These are phyloP conservation scores for Phylloboletellus chloephorus DNA, from an alignment of 1,284 basidiomycete genomes.

Conservation along the genomic window DNA sequence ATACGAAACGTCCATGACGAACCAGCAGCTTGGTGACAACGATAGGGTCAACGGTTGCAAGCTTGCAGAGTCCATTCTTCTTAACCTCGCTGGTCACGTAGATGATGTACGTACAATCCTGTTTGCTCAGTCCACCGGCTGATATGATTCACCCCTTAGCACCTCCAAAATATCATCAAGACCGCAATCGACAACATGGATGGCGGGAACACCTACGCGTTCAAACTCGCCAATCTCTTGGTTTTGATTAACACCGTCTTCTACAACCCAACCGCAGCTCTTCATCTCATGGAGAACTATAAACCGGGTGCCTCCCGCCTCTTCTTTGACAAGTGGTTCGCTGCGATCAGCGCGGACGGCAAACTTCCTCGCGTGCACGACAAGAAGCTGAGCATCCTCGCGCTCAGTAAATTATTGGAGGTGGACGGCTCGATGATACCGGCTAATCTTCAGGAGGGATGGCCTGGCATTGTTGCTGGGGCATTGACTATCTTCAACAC, in stretches of 20 bases:
- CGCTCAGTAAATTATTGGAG: conserved; percentile 72
- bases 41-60: conserved; percentile 85
- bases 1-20: conserved; percentile 71
- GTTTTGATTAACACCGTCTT: conserved; percentile 81
- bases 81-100: conserved; percentile 71
- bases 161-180: conserved; percentile 52
- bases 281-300: conserved; percentile 68
- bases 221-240: conserved; percentile 76
- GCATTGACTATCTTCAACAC: conserved; percentile 69
- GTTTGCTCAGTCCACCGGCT: background rate
- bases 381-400: conserved; percentile 78
- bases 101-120: conserved; percentile 57
- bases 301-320: conserved; percentile 52
- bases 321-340: conserved; percentile 83
- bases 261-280: conserved; percentile 76
- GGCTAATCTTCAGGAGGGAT: conserved; percentile 56
- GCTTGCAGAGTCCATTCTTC: conserved; percentile 75
- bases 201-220: conserved; percentile 53
- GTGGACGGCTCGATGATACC: conserved; percentile 57
- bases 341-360: conserved; percentile 55
- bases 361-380: conserved; percentile 84
- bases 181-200: conserved; percentile 57
- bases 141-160: conserved; percentile 26
- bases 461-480: conserved; percentile 68
- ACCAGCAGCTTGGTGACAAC: conserved; percentile 72